phyloP scores from a whole-genome alignment of 2,329 filamentous ascomycete species.

The Polytolypa hystricis region DNA sequence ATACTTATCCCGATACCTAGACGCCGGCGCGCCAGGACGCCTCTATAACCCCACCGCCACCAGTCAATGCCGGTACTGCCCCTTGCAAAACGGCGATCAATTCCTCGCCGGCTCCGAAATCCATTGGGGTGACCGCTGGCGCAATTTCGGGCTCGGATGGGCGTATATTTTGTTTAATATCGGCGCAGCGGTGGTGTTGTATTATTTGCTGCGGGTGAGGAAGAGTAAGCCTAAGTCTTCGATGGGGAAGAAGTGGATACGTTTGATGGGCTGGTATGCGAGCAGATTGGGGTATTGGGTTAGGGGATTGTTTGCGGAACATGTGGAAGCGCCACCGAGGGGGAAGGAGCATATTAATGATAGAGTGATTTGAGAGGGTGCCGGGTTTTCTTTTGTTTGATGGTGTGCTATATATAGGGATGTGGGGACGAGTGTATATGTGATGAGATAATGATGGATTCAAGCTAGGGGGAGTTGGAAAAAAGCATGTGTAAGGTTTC shows the following conservation, averaged over 20 bases:
- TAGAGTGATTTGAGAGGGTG: conserved; percentile 4
- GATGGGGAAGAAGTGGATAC: conserved; percentile 8
- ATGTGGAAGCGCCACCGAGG: conserved; percentile 8
- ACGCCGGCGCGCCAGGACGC: conserved; percentile 38
- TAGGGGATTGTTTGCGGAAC: conserved; percentile 9
- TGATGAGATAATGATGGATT: no score
- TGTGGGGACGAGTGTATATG: no score
- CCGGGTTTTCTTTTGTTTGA: neutral
- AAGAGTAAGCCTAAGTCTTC: conserved; percentile 8
- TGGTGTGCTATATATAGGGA: neutral
- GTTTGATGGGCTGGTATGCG: conserved; percentile 9
- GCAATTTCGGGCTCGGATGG: conserved; percentile 56
- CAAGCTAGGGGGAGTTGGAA: no score
- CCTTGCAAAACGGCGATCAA: conserved; percentile 27
- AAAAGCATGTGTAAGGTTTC: no score
- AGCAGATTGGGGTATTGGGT: conserved; percentile 6
- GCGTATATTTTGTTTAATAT: conserved; percentile 50
- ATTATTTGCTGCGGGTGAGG: conserved; percentile 36
- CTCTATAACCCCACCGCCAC: conserved; percentile 42
- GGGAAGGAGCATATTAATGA: conserved; percentile 11
- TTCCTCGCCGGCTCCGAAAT: conserved; percentile 37
- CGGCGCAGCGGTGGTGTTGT: conserved; percentile 43
- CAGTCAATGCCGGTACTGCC: conserved; percentile 41
- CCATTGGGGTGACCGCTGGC: conserved; percentile 51
- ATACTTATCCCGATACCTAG: conserved; percentile 47